Conservation (phyloP, 2,329 filamentous ascomycete genomes). For the Epichloe sp. region DNA sequence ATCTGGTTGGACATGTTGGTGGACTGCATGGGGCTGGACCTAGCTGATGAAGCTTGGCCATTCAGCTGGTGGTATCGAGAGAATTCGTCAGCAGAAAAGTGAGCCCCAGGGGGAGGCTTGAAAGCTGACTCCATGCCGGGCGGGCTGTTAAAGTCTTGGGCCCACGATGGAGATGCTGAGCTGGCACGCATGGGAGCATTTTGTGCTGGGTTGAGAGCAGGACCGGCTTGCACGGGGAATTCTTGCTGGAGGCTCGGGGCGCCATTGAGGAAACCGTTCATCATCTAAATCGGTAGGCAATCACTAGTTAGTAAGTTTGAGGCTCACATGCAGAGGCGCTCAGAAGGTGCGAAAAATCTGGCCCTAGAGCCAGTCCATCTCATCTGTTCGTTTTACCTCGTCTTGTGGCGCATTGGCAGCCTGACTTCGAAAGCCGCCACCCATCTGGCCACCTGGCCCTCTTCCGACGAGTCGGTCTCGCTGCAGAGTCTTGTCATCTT, state of each 20-base stretch:
- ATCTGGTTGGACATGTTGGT: slow-evolving; percentile 30
- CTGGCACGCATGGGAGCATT: slow-evolving; percentile 38
- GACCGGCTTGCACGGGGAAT: slow-evolving; percentile 36
- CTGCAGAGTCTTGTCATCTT: slow-evolving; percentile 91
- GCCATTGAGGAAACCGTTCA: slow-evolving; percentile 86
- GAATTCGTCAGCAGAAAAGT: slow-evolving; percentile 76
- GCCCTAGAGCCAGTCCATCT: not conserved
- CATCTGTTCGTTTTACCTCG: slow-evolving; percentile 35
- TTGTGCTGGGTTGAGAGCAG: slow-evolving; percentile 36
- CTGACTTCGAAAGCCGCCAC: slow-evolving; percentile 65
- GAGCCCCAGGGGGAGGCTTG: slow-evolving; percentile 41
- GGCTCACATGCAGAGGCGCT: not conserved
- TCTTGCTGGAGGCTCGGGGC: slow-evolving; percentile 45
- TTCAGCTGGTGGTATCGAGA: slow-evolving; percentile 70
- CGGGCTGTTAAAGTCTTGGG: slow-evolving; percentile 42
- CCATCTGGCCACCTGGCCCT: slow-evolving; percentile 55
- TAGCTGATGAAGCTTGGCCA: slow-evolving; percentile 35
- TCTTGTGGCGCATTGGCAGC: slow-evolving; percentile 59
- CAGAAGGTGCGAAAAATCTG: too few relatives aligned
- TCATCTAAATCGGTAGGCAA: slow-evolving; percentile 47
- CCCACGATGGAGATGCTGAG: slow-evolving; percentile 41
- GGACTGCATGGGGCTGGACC: slow-evolving; percentile 47
- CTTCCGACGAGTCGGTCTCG: slow-evolving; percentile 74
- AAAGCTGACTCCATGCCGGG: slow-evolving; percentile 60
- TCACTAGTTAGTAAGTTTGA: not conserved